A percentile compares a stretch with the other conserved stretches of the same genome.
These are phyloP conservation scores for Kwoniella sp. DNA, from an alignment of 768 basidiomycete genomes.

Conservation along the genomic window DNA sequence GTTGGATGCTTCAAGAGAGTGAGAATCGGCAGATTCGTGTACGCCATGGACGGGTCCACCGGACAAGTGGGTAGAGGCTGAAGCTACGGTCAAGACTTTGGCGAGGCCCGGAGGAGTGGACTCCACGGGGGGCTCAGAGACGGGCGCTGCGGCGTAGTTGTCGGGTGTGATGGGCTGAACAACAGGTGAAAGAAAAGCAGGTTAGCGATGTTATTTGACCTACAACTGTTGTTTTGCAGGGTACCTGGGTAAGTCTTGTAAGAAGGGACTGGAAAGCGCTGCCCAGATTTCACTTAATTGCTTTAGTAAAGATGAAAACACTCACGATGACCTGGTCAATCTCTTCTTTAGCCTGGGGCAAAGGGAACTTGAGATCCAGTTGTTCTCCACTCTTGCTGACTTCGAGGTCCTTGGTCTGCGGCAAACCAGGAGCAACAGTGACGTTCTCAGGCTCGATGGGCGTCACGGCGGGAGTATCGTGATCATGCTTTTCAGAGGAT, in stretches of 20 bases:
- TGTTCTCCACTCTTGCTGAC: slow-evolving; percentile 12
- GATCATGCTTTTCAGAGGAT: slow-evolving; percentile 15
- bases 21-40: slow-evolving; percentile 44
- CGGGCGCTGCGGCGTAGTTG: slow-evolving; percentile 60
- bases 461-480: slow-evolving; percentile 32
- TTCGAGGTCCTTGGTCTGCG: slow-evolving; percentile 32
- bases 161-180: slow-evolving; percentile 66
- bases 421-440: slow-evolving; percentile 50
- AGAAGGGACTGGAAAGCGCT: no score
- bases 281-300: no score
- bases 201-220: no score
- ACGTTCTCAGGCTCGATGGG: slow-evolving; percentile 34
- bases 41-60: slow-evolving; percentile 61
- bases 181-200: background rate
- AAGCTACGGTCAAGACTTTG: slow-evolving; percentile 63
- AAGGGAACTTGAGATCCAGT: slow-evolving; percentile 42
- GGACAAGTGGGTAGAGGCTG: slow-evolving; percentile 59
- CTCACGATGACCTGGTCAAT: slow-evolving; percentile 51
- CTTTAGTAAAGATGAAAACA: no score
- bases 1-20: slow-evolving; percentile 35
- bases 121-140: slow-evolving; percentile 32
- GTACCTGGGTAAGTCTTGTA: no score
- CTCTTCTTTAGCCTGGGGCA: slow-evolving; percentile 26
- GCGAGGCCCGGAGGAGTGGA: slow-evolving; percentile 47
- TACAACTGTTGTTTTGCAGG: no score